Evolutionary conservation across 225 moss, liverwort and hornwort genomes (phyloP), one percentile per base, ranked within the genome.

Genomic region (Straminergon stramineum): DNA sequence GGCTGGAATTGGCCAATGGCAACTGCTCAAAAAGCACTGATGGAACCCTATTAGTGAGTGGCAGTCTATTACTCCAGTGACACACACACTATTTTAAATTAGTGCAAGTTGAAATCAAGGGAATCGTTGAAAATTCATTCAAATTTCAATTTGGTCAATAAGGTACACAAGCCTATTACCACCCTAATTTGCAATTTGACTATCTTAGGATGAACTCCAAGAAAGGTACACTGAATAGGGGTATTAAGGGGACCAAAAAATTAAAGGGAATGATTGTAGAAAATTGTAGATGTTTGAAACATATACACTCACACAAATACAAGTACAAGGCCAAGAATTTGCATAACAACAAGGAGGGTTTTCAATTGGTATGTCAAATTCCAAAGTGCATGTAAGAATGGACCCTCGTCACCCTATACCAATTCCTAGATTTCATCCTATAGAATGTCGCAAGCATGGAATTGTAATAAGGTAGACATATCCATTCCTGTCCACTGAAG

Each of bases 361-460:
- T 7, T 22, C 18, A 7, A 22, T 0, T n/a, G 1, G n/a, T n/a
- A 7, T 6, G 6, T 30, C 0, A 10, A 2, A 30, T 74, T 45
- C 11, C 3, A 45, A 17, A 75, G 18, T 0, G 4, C 28, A 28
- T 28, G 6, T 2, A 17, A 18, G 5, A 28, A 15, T 0, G 1
- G 18, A 30, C 48, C 30, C 30, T 48, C 10, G 5, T 17, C 3
- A 4, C 4, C 4, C 7, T 39, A 69, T 0, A 0, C 4, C 2
- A 39, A 1, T 39, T 8, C 2, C 2, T 0, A 13, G 0, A 39
- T 1, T 0, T 23, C 22, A 69, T 23, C 18, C 17, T 48, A 48
- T 17, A 6, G 31, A 75, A 75, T 31, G 30, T 31, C 0, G 1
- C 1, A 28, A 28, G 6, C 6, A 1, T 28, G 0, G 17, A 74